Percentiles rank a stretch among this genome's conserved stretches.
phyloP scores from a whole-genome alignment of 2,329 filamentous ascomycete species.

The Colletotrichum coccodes region DNA sequence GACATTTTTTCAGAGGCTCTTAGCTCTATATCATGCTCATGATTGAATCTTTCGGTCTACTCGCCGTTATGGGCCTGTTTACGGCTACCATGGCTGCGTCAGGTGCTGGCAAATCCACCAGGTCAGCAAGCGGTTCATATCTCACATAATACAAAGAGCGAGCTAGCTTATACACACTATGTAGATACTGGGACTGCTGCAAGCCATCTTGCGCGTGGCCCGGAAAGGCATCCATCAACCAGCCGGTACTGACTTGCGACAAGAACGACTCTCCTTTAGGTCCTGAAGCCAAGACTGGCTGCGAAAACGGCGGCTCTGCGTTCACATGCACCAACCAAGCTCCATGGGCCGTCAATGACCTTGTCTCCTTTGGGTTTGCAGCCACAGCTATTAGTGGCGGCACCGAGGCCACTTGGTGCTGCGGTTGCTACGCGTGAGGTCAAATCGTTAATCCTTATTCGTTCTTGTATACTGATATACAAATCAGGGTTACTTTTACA shows the following conservation, averaged over 20 bases:
- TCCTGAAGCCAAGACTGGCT: slow-evolving; percentile 60
- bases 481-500: slow-evolving; percentile 59
- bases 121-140: not conserved
- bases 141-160: not conserved
- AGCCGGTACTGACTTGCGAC: slow-evolving; percentile 64
- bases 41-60: not conserved
- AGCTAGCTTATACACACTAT: slow-evolving; percentile 8
- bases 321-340: slow-evolving; percentile 71
- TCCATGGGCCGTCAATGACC: slow-evolving; percentile 69
- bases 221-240: slow-evolving; percentile 62
- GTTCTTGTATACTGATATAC: slow-evolving; percentile 37
- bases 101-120: not conserved
- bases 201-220: slow-evolving; percentile 75
- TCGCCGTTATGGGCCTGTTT: not conserved
- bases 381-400: slow-evolving; percentile 66
- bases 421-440: slow-evolving; percentile 67
- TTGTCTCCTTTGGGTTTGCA: slow-evolving; percentile 71
- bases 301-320: slow-evolving; percentile 62
- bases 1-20: not conserved
- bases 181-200: slow-evolving; percentile 73
- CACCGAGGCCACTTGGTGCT: slow-evolving; percentile 72
- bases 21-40: not conserved
- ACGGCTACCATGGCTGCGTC: not conserved
- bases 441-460: not conserved
- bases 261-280: slow-evolving; percentile 65